These are phyloP conservation scores for Saccharomycopsis babjevae DNA, from an alignment of 805 yeast species.

Conservation along the genomic window DNA sequence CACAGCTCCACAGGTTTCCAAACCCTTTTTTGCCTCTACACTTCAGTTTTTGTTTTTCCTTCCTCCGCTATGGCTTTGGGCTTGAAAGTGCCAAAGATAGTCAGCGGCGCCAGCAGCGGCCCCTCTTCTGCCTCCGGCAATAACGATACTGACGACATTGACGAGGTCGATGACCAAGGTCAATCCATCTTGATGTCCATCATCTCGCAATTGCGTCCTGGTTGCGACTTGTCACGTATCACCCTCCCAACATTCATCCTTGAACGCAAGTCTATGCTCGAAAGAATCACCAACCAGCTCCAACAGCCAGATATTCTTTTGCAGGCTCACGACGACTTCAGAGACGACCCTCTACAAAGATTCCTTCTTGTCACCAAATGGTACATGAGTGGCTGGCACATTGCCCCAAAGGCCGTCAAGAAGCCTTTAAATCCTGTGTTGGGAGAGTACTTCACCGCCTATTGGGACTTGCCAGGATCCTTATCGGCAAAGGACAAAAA, in stretches of 20 bases:
- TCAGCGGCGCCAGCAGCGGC: neutral
- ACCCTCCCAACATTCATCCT: constrained; percentile 92
- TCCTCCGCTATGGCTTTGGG: constrained; percentile 12
- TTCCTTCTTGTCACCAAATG: constrained; percentile 70
- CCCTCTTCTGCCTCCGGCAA: neutral
- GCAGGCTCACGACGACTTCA: constrained; percentile 45
- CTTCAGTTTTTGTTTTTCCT: neutral
- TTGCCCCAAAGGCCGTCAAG: constrained; percentile 96
- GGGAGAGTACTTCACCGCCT: constrained; percentile 85
- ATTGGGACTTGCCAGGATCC: constrained; percentile 69
- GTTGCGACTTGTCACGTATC: constrained; percentile 80
- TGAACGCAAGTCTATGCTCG: constrained; percentile 93
- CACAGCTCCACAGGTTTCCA: too few relatives aligned
- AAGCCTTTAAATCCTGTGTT: constrained; percentile 92
- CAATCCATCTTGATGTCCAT: constrained; percentile 81
- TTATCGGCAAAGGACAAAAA: constrained; percentile 24
- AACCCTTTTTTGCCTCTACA: neutral
- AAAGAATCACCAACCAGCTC: constrained; percentile 82
- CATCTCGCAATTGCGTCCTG: constrained; percentile 86
- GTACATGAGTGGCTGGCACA: constrained; percentile 96
- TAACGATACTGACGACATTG: constrained; percentile 54
- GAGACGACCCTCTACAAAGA: constrained; percentile 49
- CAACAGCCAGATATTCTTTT: constrained; percentile 69
- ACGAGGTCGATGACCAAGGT: constrained; percentile 85
- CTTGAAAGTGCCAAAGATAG: constrained; percentile 14